A percentile compares a stretch with the other conserved stretches of the same genome.
Conservation (phyloP, 768 basidiomycete species). For the Termitomyces sp. region DNA sequence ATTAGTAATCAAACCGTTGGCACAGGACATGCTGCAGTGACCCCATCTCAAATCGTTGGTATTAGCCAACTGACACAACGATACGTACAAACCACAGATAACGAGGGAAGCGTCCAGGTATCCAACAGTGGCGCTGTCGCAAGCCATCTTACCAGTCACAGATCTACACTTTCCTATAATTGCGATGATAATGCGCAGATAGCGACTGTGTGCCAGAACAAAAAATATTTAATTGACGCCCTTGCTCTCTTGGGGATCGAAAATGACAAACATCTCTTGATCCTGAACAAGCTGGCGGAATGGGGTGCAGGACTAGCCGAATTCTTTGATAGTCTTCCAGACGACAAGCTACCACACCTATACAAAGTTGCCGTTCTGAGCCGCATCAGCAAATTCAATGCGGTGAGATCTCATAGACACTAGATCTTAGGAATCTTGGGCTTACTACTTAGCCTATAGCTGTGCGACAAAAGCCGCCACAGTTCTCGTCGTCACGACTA, state of each 20-base stretch:
- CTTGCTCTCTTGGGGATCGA: not conserved
- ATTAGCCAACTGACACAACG: not conserved
- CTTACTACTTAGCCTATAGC: not conserved
- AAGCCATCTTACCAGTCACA: not conserved
- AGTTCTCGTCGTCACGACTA: not conserved
- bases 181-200: not conserved
- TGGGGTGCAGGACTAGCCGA: not conserved
- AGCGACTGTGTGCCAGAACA: not conserved
- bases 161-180: not conserved
- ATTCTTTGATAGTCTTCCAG: not conserved
- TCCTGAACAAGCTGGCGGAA: not conserved
- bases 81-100: not conserved
- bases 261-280: conserved; percentile 2
- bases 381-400: not conserved
- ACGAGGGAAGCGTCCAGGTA: not conserved
- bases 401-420: not conserved
- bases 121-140: not conserved
- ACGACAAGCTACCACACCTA: not conserved
- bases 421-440: not conserved
- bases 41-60: not conserved
- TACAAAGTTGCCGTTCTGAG: not conserved
- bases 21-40: not conserved
- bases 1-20: not conserved
- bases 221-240: not conserved
- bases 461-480: no score